A percentile compares a stretch with the other conserved stretches of the same genome.
phyloP scores from a whole-genome alignment of 768 basidiomycete species.

The Mycena crocata region DNA sequence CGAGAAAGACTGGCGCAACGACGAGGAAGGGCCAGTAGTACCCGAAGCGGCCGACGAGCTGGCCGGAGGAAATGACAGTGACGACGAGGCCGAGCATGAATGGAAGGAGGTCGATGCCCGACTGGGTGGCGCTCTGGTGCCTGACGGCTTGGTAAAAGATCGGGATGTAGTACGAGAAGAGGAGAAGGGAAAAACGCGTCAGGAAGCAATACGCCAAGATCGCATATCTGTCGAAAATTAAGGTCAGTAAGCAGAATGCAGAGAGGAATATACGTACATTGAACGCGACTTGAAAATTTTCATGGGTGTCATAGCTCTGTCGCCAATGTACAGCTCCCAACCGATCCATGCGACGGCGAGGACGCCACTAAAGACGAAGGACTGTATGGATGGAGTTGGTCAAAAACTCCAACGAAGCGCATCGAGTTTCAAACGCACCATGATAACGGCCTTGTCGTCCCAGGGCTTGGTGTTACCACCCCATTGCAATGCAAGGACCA shows the following conservation, averaged over 20 bases:
- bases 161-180: no score
- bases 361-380: constrained; percentile 19
- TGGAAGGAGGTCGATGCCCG: no score
- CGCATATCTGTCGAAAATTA: neutral
- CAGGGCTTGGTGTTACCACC: constrained; percentile 58
- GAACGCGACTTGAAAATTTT: neutral
- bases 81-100: neutral
- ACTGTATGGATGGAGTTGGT: neutral
- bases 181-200: neutral
- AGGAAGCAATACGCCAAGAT: neutral
- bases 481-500: constrained; percentile 55
- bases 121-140: neutral
- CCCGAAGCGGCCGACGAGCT: neutral
- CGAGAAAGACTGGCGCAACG: constrained; percentile 2
- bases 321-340: constrained; percentile 15
- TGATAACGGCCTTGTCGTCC: constrained; percentile 33
- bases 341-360: neutral
- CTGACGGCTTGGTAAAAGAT: neutral
- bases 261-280: neutral
- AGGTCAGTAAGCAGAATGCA: neutral
- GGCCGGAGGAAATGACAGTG: neutral
- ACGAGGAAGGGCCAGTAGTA: constrained; percentile 33
- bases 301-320: neutral
- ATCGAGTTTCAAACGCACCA: constrained; percentile 11
- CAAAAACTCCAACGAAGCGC: neutral